phyloP scores from a whole-genome alignment of 345 rosid genomes.

The Leavenworthia alabamica region DNA sequence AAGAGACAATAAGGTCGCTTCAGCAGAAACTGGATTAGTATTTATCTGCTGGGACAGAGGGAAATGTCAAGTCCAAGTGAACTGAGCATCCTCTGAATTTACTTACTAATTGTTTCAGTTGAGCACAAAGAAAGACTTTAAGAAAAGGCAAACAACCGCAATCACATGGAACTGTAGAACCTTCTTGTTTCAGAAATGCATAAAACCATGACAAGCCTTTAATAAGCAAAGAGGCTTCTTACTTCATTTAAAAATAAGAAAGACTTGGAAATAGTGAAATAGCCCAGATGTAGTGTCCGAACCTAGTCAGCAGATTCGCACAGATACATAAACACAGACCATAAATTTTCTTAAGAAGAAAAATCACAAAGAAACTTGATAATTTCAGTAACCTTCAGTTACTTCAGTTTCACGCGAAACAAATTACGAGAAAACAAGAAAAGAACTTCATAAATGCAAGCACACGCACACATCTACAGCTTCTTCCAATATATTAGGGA shows the following conservation, averaged over 20 bases:
- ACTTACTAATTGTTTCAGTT: background rate
- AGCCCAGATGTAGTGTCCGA: too few relatives aligned
- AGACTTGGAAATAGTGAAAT: too few relatives aligned
- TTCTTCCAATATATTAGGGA: slow-evolving; percentile 4
- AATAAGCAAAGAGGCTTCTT: too few relatives aligned
- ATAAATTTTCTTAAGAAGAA: background rate
- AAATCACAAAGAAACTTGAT: slow-evolving; percentile 1
- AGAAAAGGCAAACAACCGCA: background rate
- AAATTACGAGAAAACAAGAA: background rate
- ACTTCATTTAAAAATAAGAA: too few relatives aligned
- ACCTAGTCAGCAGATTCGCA: background rate
- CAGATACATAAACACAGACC: slow-evolving; percentile 5
- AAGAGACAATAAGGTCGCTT: slow-evolving; percentile 70
- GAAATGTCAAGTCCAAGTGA: background rate
- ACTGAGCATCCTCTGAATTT: slow-evolving; percentile 1
- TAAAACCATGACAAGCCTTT: too few relatives aligned
- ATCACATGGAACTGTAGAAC: too few relatives aligned
- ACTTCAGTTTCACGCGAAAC: slow-evolving; percentile 20
- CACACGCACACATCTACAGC: slow-evolving; percentile 7
- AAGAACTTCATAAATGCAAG: slow-evolving; percentile 18
- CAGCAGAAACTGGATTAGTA: slow-evolving; percentile 69
- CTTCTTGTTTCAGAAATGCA: too few relatives aligned
- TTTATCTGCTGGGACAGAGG: slow-evolving; percentile 53
- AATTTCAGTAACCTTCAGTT: background rate
- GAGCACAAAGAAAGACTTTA: background rate